These are phyloP conservation scores for Perkinsela sp. DNA, from an alignment of 208 protist genomes.

Conservation along the genomic window DNA sequence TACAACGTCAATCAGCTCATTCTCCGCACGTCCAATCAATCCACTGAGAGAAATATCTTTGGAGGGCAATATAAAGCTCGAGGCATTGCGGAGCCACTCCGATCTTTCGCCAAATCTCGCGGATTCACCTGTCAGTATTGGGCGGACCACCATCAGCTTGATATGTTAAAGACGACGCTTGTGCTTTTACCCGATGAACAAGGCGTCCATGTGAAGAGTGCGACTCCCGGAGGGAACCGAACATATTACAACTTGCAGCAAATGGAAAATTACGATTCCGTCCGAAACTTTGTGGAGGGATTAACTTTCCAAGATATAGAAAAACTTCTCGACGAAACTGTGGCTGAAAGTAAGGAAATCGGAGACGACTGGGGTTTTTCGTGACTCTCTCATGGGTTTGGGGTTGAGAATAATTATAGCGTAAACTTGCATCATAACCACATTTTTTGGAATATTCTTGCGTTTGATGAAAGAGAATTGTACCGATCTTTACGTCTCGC, in stretches of 20 bases:
- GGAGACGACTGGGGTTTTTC: too few relatives aligned
- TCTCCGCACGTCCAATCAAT: too few relatives aligned
- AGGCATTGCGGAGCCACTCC: neutral
- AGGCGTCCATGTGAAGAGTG: neutral
- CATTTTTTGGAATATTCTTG: too few relatives aligned
- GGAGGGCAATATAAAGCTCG: neutral
- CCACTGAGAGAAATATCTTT: neutral
- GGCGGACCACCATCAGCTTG: neutral
- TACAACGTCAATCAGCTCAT: too few relatives aligned
- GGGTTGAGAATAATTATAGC: too few relatives aligned
- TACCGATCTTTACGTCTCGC: too few relatives aligned
- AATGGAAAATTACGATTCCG: neutral
- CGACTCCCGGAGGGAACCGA: neutral
- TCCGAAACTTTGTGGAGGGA: neutral
- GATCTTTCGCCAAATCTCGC: neutral
- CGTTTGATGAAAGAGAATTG: too few relatives aligned
- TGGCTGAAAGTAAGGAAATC: too few relatives aligned
- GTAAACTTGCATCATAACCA: too few relatives aligned
- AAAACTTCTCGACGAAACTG: too few relatives aligned
- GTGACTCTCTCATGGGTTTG: too few relatives aligned
- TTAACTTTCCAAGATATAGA: too few relatives aligned
- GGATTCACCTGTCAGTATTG: neutral
- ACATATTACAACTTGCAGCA: neutral
- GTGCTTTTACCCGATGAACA: neutral
- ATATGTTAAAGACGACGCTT: neutral